Percentiles rank a stretch among this genome's conserved stretches.
phyloP scores from a whole-genome alignment of 2,329 filamentous ascomycete species.

The Fusarium luffae region DNA sequence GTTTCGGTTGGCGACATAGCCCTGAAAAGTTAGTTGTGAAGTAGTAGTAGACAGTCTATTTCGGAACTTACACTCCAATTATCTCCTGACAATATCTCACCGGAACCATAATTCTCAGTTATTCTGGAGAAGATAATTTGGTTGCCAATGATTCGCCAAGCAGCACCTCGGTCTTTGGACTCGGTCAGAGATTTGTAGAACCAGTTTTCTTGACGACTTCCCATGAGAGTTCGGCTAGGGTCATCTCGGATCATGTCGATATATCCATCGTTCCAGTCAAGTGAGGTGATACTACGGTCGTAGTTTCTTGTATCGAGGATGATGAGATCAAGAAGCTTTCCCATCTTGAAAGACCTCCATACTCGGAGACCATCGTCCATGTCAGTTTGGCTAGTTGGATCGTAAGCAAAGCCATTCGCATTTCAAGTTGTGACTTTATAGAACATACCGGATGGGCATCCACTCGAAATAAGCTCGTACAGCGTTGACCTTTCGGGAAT shows the following conservation, averaged over 20 bases:
- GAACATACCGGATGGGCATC: conserved; percentile 59
- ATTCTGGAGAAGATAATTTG: conserved; percentile 75
- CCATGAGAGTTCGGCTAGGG: conserved; percentile 76
- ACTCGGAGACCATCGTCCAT: conserved; percentile 76
- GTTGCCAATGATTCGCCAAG: conserved; percentile 77
- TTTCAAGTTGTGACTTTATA: conserved; percentile 37
- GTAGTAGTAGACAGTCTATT: fast-evolving
- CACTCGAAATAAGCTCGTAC: conserved; percentile 77
- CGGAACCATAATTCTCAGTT: conserved; percentile 45
- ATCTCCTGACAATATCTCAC: conserved; percentile 45
- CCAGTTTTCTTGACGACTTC: conserved; percentile 78
- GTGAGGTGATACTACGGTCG: conserved; percentile 70
- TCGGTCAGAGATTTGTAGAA: conserved; percentile 70
- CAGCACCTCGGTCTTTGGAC: conserved; percentile 71
- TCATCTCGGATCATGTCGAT: conserved; percentile 68
- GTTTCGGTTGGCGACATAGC: conserved; percentile 77
- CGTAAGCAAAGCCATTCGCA: background rate
- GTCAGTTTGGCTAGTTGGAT: conserved; percentile 20
- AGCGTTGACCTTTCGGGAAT: conserved; percentile 78
- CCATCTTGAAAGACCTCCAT: conserved; percentile 74
- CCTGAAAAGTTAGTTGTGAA: conserved; percentile 45
- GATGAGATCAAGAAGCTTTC: conserved; percentile 72
- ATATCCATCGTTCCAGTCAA: conserved; percentile 39
- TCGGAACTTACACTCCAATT: conserved; percentile 46
- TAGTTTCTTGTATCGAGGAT: conserved; percentile 78